These are phyloP conservation scores for Globisporangium yorkense DNA, from an alignment of 352 stramenopile species.

Conservation along the genomic window DNA sequence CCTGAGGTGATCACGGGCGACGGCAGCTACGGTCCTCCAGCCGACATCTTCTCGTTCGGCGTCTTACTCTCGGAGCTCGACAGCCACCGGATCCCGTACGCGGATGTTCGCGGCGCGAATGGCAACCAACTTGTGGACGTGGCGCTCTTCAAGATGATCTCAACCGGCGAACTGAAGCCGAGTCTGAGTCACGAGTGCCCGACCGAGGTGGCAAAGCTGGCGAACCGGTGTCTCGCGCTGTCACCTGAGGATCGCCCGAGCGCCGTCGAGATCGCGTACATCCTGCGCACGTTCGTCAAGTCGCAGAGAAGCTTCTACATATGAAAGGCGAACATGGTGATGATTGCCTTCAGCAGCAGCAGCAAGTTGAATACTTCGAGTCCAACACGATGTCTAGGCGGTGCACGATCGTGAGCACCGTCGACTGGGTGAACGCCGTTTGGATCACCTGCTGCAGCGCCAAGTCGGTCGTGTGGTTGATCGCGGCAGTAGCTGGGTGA, in stretches of 20 bases:
- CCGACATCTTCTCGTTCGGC: conserved; percentile 46
- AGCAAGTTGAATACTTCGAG: too few species aligned
- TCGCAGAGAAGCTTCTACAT: too few species aligned
- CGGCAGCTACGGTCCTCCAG: not conserved
- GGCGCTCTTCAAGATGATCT: not conserved
- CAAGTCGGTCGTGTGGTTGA: too few species aligned
- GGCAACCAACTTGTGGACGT: not conserved
- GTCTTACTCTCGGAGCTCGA: conserved; percentile 39
- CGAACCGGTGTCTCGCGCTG: not conserved
- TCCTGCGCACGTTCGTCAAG: conserved; percentile 28
- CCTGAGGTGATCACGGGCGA: not conserved
- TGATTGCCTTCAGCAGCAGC: too few species aligned
- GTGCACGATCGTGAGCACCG: too few species aligned
- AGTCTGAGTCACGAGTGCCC: not conserved
- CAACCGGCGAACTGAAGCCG: not conserved
- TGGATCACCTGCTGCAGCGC: too few species aligned
- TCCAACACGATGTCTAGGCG: too few species aligned
- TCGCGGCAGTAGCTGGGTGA: too few species aligned
- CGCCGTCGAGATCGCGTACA: conserved; percentile 43
- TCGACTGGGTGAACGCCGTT: too few species aligned
- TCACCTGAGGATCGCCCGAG: conserved; percentile 13
- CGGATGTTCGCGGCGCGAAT: not conserved
- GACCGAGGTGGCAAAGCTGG: not conserved
- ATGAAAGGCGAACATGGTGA: too few species aligned
- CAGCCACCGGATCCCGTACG: not conserved